Percentiles rank a stretch among this genome's conserved stretches.
phyloP scores from a whole-genome alignment of 1,139 yeast species.

The Kluyveromyces sp. region DNA sequence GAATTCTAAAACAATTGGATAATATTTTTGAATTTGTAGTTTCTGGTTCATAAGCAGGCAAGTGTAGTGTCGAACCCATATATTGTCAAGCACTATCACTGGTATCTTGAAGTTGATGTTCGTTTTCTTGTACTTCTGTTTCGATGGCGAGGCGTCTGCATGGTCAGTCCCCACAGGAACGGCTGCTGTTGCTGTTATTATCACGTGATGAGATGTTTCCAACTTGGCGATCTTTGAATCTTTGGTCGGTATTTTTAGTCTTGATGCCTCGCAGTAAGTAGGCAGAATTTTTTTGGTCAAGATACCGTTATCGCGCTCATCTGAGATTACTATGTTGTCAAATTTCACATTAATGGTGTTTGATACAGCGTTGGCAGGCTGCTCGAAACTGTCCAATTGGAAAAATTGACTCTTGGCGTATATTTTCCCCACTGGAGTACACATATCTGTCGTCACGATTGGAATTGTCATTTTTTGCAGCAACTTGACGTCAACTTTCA shows the following conservation, averaged over 20 bases:
- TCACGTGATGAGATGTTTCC: constrained; percentile 17
- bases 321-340: constrained; percentile 2
- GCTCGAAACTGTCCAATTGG: not conserved
- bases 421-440: not conserved
- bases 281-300: constrained; percentile 1
- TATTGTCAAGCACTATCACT: constrained; percentile 15
- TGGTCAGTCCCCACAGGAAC: no score
- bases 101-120: constrained; percentile 14
- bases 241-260: not conserved
- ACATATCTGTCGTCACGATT: not conserved
- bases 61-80: constrained; percentile 14
- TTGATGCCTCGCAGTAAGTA: constrained; percentile 6
- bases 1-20: not conserved
- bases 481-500: constrained; percentile 5
- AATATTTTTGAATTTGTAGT: not conserved
- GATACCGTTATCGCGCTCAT: not conserved
- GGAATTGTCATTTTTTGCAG: not conserved
- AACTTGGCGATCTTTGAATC: constrained; percentile 6
- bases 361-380: not conserved
- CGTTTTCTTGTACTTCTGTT: not conserved
- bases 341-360: constrained; percentile 1
- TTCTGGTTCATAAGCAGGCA: constrained; percentile 15
- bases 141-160: not conserved
- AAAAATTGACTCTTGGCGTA: not conserved
- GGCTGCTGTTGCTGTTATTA: not conserved